A percentile compares a stretch with the other conserved stretches of the same genome.
Conservation (phyloP, 768 basidiomycete species). For the Rhizopogon sp. region DNA sequence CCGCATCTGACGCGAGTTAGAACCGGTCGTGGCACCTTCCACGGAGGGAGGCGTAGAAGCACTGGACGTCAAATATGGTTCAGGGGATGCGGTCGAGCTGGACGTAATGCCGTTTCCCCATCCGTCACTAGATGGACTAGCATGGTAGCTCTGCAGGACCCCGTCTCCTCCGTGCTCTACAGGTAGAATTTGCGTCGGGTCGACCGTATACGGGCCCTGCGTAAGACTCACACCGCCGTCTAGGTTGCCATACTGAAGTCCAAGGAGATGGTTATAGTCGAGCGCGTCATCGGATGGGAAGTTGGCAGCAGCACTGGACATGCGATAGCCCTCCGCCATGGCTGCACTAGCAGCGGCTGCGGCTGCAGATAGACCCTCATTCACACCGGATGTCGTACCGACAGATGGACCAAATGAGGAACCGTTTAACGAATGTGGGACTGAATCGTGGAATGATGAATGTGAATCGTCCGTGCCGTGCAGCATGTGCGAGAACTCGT, state of each 20-base stretch:
- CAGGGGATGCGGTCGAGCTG: constrained; percentile 71
- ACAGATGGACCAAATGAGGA: constrained; percentile 32
- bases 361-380: constrained; percentile 58
- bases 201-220: constrained; percentile 67
- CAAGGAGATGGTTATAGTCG: constrained; percentile 61
- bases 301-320: constrained; percentile 50
- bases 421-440: constrained; percentile 23
- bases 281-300: constrained; percentile 53
- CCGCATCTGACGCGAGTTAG: constrained; percentile 33
- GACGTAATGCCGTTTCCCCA: constrained; percentile 68
- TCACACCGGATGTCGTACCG: constrained; percentile 22
- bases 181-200: constrained; percentile 85
- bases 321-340: constrained; percentile 71
- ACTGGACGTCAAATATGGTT: constrained; percentile 62
- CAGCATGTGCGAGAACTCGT: constrained; percentile 30
- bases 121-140: constrained; percentile 79
- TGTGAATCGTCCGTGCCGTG: constrained; percentile 23
- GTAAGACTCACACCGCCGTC: constrained; percentile 36
- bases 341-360: constrained; percentile 62
- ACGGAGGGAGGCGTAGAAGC: constrained; percentile 71
- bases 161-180: constrained; percentile 34
- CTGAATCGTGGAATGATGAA: constrained; percentile 27
- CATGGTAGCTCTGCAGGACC: constrained; percentile 51
- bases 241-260: constrained; percentile 55
- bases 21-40: constrained; percentile 37